Conservation (phyloP, 306 rosid species). For the Vicia villosa region DNA sequence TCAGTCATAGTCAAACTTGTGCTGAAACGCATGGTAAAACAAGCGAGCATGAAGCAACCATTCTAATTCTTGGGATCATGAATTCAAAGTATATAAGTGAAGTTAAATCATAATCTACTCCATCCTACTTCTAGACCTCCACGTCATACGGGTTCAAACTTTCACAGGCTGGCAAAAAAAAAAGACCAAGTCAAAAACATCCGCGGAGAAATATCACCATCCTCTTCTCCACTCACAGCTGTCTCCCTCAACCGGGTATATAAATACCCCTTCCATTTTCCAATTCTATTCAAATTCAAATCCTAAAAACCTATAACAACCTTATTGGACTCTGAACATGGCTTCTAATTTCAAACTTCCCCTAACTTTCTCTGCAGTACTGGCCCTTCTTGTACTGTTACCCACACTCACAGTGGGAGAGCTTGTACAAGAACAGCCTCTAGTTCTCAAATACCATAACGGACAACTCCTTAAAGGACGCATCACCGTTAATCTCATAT, state of each 20-base stretch:
- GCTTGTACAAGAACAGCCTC: conserved; percentile 68
- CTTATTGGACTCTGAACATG: conserved; percentile 30
- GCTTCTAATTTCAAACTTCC: conserved; percentile 36
- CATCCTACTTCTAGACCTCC: conserved; percentile 36
- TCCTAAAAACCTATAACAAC: background rate
- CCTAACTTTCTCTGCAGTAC: conserved; percentile 17
- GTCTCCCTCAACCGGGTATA: conserved; percentile 38
- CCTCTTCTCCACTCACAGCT: conserved; percentile 45
- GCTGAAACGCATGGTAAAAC: conserved; percentile 37
- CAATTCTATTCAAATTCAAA: background rate
- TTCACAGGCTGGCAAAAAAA: conserved; percentile 52
- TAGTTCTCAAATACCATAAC: conserved; percentile 78
- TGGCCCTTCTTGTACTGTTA: background rate
- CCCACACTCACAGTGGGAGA: conserved; percentile 41
- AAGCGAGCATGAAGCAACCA: background rate
- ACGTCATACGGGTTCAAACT: conserved; percentile 35
- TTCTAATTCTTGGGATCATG: conserved; percentile 17
- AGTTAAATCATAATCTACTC: conserved; percentile 29
- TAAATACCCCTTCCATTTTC: conserved; percentile 27
- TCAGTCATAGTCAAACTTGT: background rate
- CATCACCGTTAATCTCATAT: conserved; percentile 74
- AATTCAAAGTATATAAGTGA: background rate
- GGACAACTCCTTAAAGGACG: conserved; percentile 80
- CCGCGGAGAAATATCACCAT: conserved; percentile 36
- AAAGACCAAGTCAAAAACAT: fast-evolving